Evolutionary conservation across 148 eudicot genomes (phyloP).

Genomic region (Polygonum maritimum): DNA sequence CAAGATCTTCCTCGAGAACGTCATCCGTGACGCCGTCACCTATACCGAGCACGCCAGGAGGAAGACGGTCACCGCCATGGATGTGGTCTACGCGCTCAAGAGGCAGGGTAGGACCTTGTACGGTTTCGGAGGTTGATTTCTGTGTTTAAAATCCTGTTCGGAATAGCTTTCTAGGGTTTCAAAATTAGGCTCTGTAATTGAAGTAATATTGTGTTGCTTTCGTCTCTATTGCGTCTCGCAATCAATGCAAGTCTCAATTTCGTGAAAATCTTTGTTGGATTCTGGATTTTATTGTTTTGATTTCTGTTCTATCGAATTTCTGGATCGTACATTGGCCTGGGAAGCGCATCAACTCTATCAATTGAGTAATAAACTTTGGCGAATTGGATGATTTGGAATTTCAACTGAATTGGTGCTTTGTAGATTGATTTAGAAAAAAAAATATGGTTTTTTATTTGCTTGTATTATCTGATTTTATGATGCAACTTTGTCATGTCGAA

Average conservation of each 20-base stretch:
- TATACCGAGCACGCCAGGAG: constrained; percentile 6
- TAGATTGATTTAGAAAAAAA: too few species aligned
- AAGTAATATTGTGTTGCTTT: neutral
- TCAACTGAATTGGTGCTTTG: too few species aligned
- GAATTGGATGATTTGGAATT: too few species aligned
- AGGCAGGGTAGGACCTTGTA: constrained; percentile 6
- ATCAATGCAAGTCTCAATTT: neutral
- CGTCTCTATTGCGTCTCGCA: neutral
- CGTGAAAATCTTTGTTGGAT: neutral
- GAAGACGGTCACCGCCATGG: constrained; percentile 7
- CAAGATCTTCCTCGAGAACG: constrained; percentile 8
- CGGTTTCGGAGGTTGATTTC: constrained; percentile 3
- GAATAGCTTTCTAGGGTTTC: neutral
- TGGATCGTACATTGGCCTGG: too few species aligned
- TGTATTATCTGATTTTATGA: too few species aligned
- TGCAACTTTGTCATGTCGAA: too few species aligned
- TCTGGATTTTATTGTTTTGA: neutral
- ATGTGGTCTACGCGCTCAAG: neutral
- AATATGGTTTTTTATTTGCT: too few species aligned
- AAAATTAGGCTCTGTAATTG: neutral
- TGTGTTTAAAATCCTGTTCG: neutral
- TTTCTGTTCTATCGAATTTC: neutral
- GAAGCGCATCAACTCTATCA: too few species aligned
- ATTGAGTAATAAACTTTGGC: too few species aligned
- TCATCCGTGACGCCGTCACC: neutral